Evolutionary conservation across 1,139 yeast species (phyloP), one percentile per base, ranked within the genome.

Genomic region (Lodderomyces margitis): DNA sequence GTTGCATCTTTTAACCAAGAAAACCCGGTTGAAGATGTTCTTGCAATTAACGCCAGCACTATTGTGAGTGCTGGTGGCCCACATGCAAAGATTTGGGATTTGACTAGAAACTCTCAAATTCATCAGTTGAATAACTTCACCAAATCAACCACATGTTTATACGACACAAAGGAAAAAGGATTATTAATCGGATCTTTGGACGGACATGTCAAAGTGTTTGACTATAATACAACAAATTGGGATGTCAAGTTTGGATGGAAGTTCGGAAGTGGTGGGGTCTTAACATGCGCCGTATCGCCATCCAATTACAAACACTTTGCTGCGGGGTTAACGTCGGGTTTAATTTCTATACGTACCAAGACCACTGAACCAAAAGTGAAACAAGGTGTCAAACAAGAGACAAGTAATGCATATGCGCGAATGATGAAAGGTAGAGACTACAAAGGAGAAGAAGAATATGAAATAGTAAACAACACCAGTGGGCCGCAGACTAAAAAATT

Each of bases 181-280:
- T 70, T 92, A 40, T 65, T 92, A 39, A 97, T 95, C 7, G 97
- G 98, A 17, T 91, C 97, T 0, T 72, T 92, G 46, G 98, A 92
- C 63, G 98, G 98, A 14, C 98, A 92, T 62, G 96, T 92, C 45
- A 92, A 92, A 64, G 89, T 91, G 37, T 87, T 92, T 61, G 98
- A 91, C 62, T 80, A 87, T 27, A 68, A 80, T 28, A 74, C 83
- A 20, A 69, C 84, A 37, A 70, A 78, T 47, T 92, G 95, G 91
- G 86, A 85, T 47, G 96, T 91, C 49, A 87, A 85, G 59, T 92
- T 89, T 61, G 98, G 98, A 34, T 92, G 98, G 98, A 92, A 91
- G 62, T 91, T 86, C 57, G 96, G 96, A 32, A 61, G 68, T 47
- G 89, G 94, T 12, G 95, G 95, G 34, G 96, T 92, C 0, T 70